Conservation (phyloP, 176 grass and related monocot species). For the Stipa capillata region DNA sequence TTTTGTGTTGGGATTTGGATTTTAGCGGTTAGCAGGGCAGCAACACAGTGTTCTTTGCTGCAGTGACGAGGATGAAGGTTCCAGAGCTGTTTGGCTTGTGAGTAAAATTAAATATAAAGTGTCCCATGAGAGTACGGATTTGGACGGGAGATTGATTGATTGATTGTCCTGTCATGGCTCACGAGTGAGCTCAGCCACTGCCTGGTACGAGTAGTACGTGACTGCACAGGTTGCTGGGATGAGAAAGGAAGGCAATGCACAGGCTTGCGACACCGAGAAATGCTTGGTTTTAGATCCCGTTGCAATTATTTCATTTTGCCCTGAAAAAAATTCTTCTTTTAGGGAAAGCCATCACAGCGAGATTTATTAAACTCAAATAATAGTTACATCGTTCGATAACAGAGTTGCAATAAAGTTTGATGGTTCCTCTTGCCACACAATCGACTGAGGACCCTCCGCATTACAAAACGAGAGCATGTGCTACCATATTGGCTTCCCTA, state of each 20-base stretch:
- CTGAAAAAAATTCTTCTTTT: too few relatives aligned
- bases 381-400: too few relatives aligned
- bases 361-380: too few relatives aligned
- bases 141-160: not conserved
- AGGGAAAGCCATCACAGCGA: too few relatives aligned
- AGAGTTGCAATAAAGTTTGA: too few relatives aligned
- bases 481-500: too few relatives aligned
- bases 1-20: not conserved
- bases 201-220: not conserved
- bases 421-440: too few relatives aligned
- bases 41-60: not conserved
- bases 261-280: not conserved
- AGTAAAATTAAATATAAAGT: too few relatives aligned
- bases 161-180: not conserved
- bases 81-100: not conserved
- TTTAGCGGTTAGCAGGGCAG: not conserved
- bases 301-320: too few relatives aligned
- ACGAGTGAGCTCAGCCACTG: conserved; percentile 12
- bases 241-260: not conserved
- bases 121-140: not conserved
- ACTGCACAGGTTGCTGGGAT: not conserved
- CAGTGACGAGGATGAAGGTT: not conserved
- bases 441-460: too few relatives aligned
- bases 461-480: too few relatives aligned
- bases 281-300: too few relatives aligned